A percentile compares a stretch with the other conserved stretches of the same genome.
phyloP scores from a whole-genome alignment of 768 basidiomycete species.

The Saitozyma podzolica region DNA sequence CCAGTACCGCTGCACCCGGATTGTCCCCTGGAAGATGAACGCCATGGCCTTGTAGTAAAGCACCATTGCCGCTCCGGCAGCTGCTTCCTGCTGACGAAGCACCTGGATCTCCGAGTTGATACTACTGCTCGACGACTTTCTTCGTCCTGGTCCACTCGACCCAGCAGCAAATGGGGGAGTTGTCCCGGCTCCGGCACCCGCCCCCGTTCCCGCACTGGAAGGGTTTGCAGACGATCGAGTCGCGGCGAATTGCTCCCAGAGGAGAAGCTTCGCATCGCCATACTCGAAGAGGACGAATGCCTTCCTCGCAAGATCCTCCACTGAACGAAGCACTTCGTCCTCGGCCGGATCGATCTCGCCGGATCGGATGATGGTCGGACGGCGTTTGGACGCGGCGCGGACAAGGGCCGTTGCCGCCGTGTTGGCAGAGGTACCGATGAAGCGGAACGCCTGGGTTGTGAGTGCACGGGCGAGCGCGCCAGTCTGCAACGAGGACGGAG shows the following conservation, averaged over 20 bases:
- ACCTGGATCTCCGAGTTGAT: slow-evolving; percentile 37
- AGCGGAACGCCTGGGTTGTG: slow-evolving; percentile 52
- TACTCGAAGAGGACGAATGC: slow-evolving; percentile 88
- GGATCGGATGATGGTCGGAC: slow-evolving; percentile 33
- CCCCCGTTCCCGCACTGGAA: not conserved
- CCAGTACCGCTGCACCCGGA: slow-evolving; percentile 67
- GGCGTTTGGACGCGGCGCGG: slow-evolving; percentile 27
- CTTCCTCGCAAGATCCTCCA: slow-evolving; percentile 95
- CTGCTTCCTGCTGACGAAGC: slow-evolving; percentile 35
- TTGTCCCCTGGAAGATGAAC: slow-evolving; percentile 90
- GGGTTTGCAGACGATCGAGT: not conserved
- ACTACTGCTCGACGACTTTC: slow-evolving; percentile 48
- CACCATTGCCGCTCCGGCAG: slow-evolving; percentile 48
- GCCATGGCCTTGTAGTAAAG: slow-evolving; percentile 61
- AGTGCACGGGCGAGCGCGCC: slow-evolving; percentile 53
- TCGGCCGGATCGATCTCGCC: slow-evolving; percentile 56
- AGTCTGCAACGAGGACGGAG: slow-evolving; percentile 44
- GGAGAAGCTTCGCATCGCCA: slow-evolving; percentile 76
- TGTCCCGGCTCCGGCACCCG: not conserved
- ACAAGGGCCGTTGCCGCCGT: slow-evolving; percentile 40
- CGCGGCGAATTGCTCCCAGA: slow-evolving; percentile 25
- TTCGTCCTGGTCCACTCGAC: slow-evolving; percentile 11
- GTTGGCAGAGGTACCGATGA: slow-evolving; percentile 50
- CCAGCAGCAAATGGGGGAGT: slow-evolving; percentile 22
- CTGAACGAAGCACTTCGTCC: slow-evolving; percentile 70